These are phyloP conservation scores for Coemansia sp. DNA, from an alignment of 192 early-diverging fungal species.

Conservation along the genomic window DNA sequence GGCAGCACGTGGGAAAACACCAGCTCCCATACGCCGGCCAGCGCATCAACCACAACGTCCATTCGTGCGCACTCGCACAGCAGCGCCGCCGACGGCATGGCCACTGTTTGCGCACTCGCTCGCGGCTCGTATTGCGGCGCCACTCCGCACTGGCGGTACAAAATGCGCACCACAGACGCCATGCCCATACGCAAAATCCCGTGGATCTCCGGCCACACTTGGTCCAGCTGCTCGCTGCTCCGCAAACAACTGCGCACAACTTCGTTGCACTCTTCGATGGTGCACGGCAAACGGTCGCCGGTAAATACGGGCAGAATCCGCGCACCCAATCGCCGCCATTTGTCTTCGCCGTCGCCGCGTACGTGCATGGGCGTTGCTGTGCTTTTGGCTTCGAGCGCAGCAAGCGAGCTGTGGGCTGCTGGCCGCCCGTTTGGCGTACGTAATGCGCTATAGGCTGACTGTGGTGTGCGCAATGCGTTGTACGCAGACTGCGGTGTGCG, in stretches of 20 bases:
- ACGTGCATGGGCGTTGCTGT: conserved; percentile 12
- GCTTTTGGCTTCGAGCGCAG: conserved; percentile 54
- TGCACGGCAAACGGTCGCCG: conserved; percentile 75
- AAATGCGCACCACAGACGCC: conserved; percentile 35
- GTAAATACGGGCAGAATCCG: conserved; percentile 85
- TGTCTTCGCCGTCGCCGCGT: conserved; percentile 52
- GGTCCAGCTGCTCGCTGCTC: conserved; percentile 14
- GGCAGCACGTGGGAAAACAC: conserved; percentile 81
- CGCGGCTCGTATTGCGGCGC: conserved; percentile 32
- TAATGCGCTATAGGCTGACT: neutral
- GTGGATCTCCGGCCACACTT: conserved; percentile 40
- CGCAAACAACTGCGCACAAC: conserved; percentile 56
- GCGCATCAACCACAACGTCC: conserved; percentile 64
- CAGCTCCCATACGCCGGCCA: conserved; percentile 79
- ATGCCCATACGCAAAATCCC: conserved; percentile 40
- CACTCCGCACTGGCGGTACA: conserved; percentile 28
- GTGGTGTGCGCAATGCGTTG: neutral
- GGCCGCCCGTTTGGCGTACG: conserved; percentile 4
- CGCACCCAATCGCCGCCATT: conserved; percentile 71
- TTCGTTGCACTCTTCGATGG: conserved; percentile 84
- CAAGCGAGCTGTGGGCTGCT: conserved; percentile 43
- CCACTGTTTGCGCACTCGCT: neutral
- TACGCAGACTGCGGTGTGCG: conserved; percentile 7
- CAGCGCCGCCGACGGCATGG: conserved; percentile 34
- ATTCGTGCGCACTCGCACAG: conserved; percentile 64